phyloP scores from a whole-genome alignment of 495 filamentous ascomycete genomes.

The Hyaloscypha finlandica region DNA sequence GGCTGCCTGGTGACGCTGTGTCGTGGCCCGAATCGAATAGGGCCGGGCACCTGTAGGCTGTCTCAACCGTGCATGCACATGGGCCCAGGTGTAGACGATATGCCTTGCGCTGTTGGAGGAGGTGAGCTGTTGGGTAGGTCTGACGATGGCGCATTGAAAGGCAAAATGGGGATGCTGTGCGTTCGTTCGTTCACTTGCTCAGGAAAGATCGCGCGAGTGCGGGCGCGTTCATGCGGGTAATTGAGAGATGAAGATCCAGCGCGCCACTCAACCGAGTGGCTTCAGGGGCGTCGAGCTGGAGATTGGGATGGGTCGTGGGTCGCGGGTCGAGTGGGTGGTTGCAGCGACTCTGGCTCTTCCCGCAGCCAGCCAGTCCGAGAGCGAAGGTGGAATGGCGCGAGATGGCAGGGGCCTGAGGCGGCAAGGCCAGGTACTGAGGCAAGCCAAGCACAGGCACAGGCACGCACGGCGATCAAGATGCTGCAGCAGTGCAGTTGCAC shows the following conservation, averaged over 20 bases:
- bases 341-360: not conserved
- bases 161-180: not conserved
- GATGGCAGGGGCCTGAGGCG: too few relatives aligned
- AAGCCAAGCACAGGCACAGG: not conserved
- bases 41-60: conserved; percentile 6
- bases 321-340: not conserved
- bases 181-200: not conserved
- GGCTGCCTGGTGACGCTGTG: conserved; percentile 28
- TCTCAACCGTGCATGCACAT: conserved; percentile 11
- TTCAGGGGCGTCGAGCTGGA: not conserved
- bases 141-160: not conserved
- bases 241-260: not conserved
- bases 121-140: not conserved
- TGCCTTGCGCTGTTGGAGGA: not conserved
- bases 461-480: not conserved
- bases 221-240: not conserved
- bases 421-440: too few relatives aligned
- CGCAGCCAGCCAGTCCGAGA: not conserved
- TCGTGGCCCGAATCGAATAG: conserved; percentile 25
- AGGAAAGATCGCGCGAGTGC: not conserved
- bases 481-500: not conserved
- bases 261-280: not conserved
- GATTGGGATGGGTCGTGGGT: not conserved
- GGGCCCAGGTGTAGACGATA: not conserved
- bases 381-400: not conserved